A percentile compares a stretch with the other conserved stretches of the same genome.
These are phyloP conservation scores for Euphorbia peplus DNA, from an alignment of 345 rosid species.

Conservation along the genomic window DNA sequence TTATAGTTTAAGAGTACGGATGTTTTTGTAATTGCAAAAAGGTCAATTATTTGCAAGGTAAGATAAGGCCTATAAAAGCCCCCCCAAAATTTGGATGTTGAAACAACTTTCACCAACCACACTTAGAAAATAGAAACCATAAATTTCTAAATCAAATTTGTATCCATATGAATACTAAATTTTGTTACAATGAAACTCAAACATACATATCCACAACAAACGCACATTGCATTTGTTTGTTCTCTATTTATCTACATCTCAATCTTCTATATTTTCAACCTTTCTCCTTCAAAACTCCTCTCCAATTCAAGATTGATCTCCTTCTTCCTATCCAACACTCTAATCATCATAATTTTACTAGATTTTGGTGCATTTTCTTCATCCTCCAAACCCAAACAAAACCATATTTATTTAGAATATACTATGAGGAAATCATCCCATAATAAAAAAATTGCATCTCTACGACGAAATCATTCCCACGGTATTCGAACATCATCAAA, in stretches of 20 bases:
- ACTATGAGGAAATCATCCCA: slow-evolving; percentile 23
- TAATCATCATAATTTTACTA: slow-evolving; percentile 55
- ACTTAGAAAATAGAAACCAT: background rate
- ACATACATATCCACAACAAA: slow-evolving; percentile 16
- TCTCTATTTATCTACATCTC: slow-evolving; percentile 41
- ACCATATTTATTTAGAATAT: slow-evolving; percentile 34
- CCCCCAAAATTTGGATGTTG: background rate
- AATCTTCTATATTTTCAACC: slow-evolving; percentile 43
- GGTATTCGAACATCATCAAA: background rate
- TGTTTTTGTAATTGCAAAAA: slow-evolving; percentile 5
- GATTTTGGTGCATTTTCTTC: slow-evolving; percentile 55
- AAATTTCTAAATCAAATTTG: background rate
- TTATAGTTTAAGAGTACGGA: background rate
- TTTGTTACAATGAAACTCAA: slow-evolving; percentile 11
- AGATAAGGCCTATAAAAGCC: slow-evolving; percentile 17
- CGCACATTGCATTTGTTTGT: slow-evolving; percentile 35
- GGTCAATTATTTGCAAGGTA: slow-evolving; percentile 25
- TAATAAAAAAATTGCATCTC: slow-evolving; percentile 6
- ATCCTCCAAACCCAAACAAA: slow-evolving; percentile 23
- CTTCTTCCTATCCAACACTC: slow-evolving; percentile 65
- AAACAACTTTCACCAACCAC: slow-evolving; percentile 13
- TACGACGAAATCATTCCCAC: slow-evolving; percentile 12
- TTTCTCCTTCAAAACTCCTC: slow-evolving; percentile 52
- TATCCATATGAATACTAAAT: slow-evolving; percentile 13
- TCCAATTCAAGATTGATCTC: slow-evolving; percentile 43